A percentile compares a stretch with the other conserved stretches of the same genome.
These are phyloP conservation scores for Nephelium lappaceum DNA, from an alignment of 345 rosid genomes.

Conservation along the genomic window DNA sequence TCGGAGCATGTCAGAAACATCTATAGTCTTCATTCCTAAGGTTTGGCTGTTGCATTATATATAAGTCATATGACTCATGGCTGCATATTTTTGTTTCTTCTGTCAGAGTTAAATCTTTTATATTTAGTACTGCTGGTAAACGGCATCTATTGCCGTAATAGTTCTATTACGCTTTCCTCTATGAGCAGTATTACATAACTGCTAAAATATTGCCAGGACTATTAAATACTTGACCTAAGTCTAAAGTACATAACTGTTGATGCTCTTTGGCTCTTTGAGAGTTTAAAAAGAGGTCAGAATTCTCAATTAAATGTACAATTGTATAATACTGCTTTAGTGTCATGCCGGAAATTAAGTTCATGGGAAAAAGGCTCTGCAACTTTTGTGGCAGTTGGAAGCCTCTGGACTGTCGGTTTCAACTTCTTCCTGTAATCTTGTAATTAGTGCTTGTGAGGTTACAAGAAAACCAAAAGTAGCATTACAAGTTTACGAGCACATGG, in stretches of 20 bases:
- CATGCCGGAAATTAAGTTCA: conserved; percentile 73
- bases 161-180: too few species aligned
- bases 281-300: conserved; percentile 36
- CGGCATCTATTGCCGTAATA: too few species aligned
- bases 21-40: too few species aligned
- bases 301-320: conserved; percentile 51
- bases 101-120: too few species aligned
- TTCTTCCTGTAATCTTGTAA: conserved; percentile 64
- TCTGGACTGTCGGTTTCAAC: conserved; percentile 53
- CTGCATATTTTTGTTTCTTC: too few species aligned
- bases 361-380: conserved; percentile 83
- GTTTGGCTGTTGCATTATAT: too few species aligned
- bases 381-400: conserved; percentile 72
- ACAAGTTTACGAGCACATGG: conserved; percentile 77
- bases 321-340: conserved; percentile 63
- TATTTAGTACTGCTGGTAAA: too few species aligned
- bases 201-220: too few species aligned
- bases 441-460: conserved; percentile 69
- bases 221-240: too few species aligned
- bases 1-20: too few species aligned
- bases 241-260: conserved; percentile 21
- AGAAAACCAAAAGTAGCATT: conserved; percentile 68
- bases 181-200: too few species aligned
- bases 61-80: too few species aligned
- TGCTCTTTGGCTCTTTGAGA: conserved; percentile 71